These are phyloP conservation scores for Daedalea quercina DNA, from an alignment of 768 basidiomycete species.

Conservation along the genomic window DNA sequence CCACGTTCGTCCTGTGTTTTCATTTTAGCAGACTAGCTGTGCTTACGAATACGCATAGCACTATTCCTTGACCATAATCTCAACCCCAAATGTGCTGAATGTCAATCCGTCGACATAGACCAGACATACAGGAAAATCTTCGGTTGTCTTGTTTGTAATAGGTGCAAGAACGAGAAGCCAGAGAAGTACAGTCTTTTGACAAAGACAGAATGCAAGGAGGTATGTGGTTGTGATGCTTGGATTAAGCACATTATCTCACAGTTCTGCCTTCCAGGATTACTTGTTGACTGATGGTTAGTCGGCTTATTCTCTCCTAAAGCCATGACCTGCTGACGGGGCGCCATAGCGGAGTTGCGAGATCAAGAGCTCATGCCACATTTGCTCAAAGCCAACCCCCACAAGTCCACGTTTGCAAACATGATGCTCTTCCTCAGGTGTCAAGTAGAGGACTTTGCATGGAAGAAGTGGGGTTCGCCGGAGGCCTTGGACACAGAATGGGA, in stretches of 20 bases:
- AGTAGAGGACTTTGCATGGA: constrained; percentile 95
- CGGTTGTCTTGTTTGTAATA: constrained; percentile 78
- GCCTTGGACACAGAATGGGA: constrained; percentile 87
- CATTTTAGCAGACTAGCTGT: neutral
- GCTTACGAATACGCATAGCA: constrained; percentile 28
- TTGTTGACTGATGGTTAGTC: constrained; percentile 83
- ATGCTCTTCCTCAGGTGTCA: constrained; percentile 95
- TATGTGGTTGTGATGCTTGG: constrained; percentile 24
- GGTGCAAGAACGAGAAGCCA: constrained; percentile 83
- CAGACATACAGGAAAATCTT: constrained; percentile 77
- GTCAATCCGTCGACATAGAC: constrained; percentile 86
- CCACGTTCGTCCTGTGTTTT: constrained; percentile 46
- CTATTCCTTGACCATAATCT: constrained; percentile 65
- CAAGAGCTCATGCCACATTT: constrained; percentile 89
- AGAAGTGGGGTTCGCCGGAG: constrained; percentile 96
- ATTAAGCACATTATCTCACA: neutral
- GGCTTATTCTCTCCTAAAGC: neutral
- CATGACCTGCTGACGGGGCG: neutral
- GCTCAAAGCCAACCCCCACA: constrained; percentile 91
- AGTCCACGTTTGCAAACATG: constrained; percentile 96
- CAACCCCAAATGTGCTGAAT: constrained; percentile 85
- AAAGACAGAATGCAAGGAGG: constrained; percentile 98
- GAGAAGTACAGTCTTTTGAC: constrained; percentile 94
- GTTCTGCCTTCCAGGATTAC: constrained; percentile 60
- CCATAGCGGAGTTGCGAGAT: constrained; percentile 83